Conservation (phyloP, 225 moss, liverwort and hornwort genomes). For the Ulota crispa region DNA sequence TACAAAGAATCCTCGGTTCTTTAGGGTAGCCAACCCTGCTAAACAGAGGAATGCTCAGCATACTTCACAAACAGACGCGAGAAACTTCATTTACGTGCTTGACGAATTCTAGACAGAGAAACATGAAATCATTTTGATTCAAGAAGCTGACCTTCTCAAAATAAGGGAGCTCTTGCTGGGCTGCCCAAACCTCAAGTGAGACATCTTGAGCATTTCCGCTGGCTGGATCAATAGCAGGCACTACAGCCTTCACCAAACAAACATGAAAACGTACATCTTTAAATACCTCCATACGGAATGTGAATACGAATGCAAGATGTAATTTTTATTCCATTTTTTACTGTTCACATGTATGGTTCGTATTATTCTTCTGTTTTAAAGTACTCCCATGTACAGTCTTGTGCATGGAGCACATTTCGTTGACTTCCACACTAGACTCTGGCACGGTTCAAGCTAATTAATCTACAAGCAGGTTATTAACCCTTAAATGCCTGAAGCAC, state of each 20-base stretch:
- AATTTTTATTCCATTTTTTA: background rate
- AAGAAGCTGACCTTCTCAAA: constrained; percentile 52
- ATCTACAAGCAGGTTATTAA: background rate
- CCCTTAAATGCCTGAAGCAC: too few species aligned
- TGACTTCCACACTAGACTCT: background rate
- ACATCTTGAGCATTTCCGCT: constrained; percentile 52
- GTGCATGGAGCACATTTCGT: background rate
- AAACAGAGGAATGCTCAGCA: constrained; percentile 6
- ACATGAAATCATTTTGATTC: background rate
- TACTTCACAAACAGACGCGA: background rate
- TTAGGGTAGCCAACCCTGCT: background rate
- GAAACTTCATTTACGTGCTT: background rate
- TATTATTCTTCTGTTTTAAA: background rate
- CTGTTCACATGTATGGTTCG: background rate
- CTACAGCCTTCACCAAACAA: constrained; percentile 44
- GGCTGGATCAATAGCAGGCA: constrained; percentile 40
- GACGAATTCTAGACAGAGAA: background rate
- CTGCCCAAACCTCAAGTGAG: constrained; percentile 59
- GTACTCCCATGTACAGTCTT: background rate
- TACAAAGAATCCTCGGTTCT: background rate
- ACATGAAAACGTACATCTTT: background rate
- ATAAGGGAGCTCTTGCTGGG: constrained; percentile 57
- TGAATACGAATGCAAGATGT: background rate
- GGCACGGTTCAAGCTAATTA: background rate
- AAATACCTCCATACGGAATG: background rate